A percentile compares a stretch with the other conserved stretches of the same genome.
Conservation (phyloP, 225 moss, liverwort and hornwort genomes). For the Pseudisothecium myosuroides region DNA sequence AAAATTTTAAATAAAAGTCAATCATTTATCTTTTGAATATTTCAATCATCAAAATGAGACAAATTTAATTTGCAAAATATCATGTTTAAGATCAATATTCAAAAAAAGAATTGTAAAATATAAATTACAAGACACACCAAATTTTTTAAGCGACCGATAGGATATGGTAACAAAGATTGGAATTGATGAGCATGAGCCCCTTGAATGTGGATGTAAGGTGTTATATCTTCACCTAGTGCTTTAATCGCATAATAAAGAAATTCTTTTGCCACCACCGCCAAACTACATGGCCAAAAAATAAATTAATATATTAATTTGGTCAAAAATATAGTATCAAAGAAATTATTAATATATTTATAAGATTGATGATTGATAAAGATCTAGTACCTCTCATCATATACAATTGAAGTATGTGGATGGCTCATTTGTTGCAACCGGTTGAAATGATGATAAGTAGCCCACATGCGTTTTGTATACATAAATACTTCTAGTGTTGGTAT, state of each 20-base stretch:
- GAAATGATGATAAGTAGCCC: background rate
- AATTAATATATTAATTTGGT: background rate
- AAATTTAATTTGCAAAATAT: too few relatives aligned
- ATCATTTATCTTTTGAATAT: fast-evolving
- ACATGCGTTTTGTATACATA: slow-evolving; percentile 3
- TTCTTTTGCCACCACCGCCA: slow-evolving; percentile 4
- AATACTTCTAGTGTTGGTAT: background rate
- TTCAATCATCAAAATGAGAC: too few relatives aligned
- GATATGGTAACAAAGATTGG: slow-evolving; percentile 9
- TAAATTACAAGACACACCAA: background rate
- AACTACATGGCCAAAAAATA: background rate
- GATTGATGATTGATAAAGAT: background rate
- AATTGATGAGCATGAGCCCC: slow-evolving; percentile 15
- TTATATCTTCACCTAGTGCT: slow-evolving; percentile 13
- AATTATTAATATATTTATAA: fast-evolving
- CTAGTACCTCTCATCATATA: background rate
- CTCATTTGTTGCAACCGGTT: background rate
- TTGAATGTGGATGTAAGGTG: slow-evolving; percentile 25
- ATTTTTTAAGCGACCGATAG: background rate
- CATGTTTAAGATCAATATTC: background rate
- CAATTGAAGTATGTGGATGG: background rate
- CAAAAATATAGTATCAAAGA: background rate
- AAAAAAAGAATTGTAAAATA: too few relatives aligned
- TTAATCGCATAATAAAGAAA: slow-evolving; percentile 11
- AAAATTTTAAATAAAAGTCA: background rate